phyloP scores from a whole-genome alignment of 208 protist genomes.

The Vickermania ingenoplastis region DNA sequence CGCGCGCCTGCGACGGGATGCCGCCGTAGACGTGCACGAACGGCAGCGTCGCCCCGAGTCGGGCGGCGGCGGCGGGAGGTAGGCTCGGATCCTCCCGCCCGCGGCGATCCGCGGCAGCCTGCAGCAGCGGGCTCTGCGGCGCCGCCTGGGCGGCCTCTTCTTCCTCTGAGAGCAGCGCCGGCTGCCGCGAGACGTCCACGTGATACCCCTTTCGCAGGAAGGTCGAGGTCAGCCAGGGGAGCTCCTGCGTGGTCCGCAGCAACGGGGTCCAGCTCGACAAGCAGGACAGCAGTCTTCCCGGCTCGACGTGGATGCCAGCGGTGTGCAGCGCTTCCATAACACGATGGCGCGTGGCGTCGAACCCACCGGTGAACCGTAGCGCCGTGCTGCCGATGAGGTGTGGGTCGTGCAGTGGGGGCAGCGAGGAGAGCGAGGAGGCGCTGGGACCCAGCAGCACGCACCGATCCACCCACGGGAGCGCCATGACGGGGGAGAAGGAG shows the following conservation, averaged over 20 bases:
- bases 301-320: conserved; percentile 37
- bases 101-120: background rate
- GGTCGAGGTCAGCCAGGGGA: conserved; percentile 31
- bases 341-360: conserved; percentile 20
- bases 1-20: conserved; percentile 32
- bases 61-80: conserved; percentile 1
- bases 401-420: conserved; percentile 3
- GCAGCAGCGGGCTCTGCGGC: background rate
- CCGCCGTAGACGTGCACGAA: conserved; percentile 72
- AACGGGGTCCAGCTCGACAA: conserved; percentile 39
- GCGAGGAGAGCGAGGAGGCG: conserved; percentile 13
- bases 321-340: conserved; percentile 22
- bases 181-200: conserved; percentile 20
- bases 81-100: background rate
- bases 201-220: conserved; percentile 43
- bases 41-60: conserved; percentile 6
- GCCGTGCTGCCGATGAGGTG: background rate
- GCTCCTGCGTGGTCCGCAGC: conserved; percentile 16
- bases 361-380: conserved; percentile 16
- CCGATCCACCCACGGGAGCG: conserved; percentile 64
- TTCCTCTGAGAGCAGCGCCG: background rate
- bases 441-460: conserved; percentile 69
- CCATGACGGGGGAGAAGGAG: conserved; percentile 54
- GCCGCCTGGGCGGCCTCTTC: background rate
- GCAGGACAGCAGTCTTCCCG: conserved; percentile 44